Evolutionary conservation across 1,139 yeast genomes (phyloP).

Genomic region (Lodderomyces beijingensis): DNA sequence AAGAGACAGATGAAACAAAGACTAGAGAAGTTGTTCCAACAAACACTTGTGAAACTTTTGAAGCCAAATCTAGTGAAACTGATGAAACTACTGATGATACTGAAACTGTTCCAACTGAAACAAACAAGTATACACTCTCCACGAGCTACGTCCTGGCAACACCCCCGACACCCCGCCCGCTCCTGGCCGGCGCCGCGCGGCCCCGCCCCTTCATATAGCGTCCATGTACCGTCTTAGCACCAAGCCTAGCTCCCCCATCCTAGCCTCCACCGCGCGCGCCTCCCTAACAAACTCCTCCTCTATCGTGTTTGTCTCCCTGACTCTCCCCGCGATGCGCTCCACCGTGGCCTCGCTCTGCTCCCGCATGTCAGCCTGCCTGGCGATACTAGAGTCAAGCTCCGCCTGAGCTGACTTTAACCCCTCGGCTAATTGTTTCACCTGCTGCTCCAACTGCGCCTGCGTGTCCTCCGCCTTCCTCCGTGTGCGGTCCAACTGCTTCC

Average conservation of each 20-base stretch:
- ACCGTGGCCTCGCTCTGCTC: conserved; percentile 47
- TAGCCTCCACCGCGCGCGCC: conserved; percentile 48
- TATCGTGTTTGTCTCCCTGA: conserved; percentile 41
- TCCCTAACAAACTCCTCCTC: conserved; percentile 50
- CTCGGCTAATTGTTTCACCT: conserved; percentile 40
- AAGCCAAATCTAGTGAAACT: too few relatives aligned
- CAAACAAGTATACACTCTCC: too few relatives aligned
- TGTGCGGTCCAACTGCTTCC: conserved; percentile 49
- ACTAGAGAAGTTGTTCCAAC: too few relatives aligned
- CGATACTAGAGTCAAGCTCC: conserved; percentile 42
- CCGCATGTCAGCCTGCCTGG: conserved; percentile 49
- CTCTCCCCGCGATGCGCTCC: conserved; percentile 45
- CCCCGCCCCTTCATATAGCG: conserved; percentile 13
- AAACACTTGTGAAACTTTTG: too few relatives aligned
- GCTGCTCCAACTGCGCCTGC: conserved; percentile 45
- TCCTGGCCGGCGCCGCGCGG: too few relatives aligned
- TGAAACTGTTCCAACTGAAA: too few relatives aligned
- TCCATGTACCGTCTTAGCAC: conserved; percentile 38
- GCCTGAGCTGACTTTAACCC: too few relatives aligned
- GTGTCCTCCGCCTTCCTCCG: conserved; percentile 53
- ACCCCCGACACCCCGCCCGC: too few relatives aligned
- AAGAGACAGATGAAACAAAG: too few relatives aligned
- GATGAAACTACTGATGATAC: too few relatives aligned
- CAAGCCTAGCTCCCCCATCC: conserved; percentile 50
- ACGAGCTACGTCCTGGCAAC: too few relatives aligned